phyloP scores from a whole-genome alignment of 2,329 filamentous ascomycete species.

The Scytalidium lignicola region DNA sequence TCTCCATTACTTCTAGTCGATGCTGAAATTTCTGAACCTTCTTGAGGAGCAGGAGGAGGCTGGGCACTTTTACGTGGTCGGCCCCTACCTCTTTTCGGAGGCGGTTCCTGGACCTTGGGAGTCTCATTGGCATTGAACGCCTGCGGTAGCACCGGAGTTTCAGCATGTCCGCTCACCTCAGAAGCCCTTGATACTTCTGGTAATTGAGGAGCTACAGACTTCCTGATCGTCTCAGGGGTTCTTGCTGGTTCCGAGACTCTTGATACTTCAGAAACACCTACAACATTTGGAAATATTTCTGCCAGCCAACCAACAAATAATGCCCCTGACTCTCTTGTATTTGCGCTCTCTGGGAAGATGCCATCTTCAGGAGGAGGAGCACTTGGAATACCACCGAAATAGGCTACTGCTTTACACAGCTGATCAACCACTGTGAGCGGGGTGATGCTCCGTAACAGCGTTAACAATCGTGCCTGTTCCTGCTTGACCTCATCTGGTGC shows the following conservation, averaged over 20 bases:
- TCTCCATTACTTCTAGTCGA: not conserved
- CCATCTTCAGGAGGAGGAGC: conserved; percentile 45
- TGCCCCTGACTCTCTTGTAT: conserved; percentile 51
- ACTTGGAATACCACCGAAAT: conserved; percentile 56
- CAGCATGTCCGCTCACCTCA: not conserved
- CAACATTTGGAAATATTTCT: conserved; percentile 51
- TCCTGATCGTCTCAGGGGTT: conserved; percentile 4
- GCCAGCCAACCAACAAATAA: conserved; percentile 57
- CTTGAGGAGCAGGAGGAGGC: not conserved
- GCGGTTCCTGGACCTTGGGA: not conserved
- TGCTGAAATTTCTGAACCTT: not conserved
- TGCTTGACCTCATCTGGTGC: conserved; percentile 47
- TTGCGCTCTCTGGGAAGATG: conserved; percentile 50
- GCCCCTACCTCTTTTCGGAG: not conserved
- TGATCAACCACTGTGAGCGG: conserved; percentile 55
- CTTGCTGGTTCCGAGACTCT: not conserved
- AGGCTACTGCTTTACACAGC: conserved; percentile 57
- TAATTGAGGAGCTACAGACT: conserved; percentile 15
- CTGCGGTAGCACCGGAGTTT: not conserved
- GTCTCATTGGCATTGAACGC: not conserved
- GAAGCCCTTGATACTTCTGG: conserved; percentile 2
- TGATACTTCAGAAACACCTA: not conserved
- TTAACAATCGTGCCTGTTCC: conserved; percentile 56
- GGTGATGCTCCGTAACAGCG: conserved; percentile 49
- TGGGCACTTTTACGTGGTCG: not conserved